Percentiles rank a stretch among this genome's conserved stretches.
phyloP scores from a whole-genome alignment of 2,329 filamentous ascomycete genomes.

The Malbranchea zuffiana region DNA sequence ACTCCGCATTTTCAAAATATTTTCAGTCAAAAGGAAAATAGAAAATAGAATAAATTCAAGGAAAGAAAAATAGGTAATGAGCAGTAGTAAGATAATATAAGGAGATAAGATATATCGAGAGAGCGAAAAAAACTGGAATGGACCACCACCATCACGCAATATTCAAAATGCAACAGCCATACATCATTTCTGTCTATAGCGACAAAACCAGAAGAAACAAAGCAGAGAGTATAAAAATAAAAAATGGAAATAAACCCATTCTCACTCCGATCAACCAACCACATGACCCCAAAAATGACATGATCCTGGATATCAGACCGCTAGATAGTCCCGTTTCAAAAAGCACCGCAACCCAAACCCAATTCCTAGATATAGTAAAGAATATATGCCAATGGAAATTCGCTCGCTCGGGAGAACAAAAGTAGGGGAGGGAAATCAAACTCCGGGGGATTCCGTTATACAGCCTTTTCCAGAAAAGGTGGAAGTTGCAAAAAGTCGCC shows the following conservation, averaged over 20 bases:
- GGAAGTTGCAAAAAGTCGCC: slow-evolving; percentile 11
- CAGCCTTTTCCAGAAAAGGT: slow-evolving; percentile 8
- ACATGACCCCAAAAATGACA: slow-evolving; percentile 9
- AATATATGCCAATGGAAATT: slow-evolving; percentile 6
- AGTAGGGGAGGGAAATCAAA: slow-evolving; percentile 7
- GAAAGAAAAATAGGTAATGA: slow-evolving; percentile 9
- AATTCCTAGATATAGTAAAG: slow-evolving; percentile 9
- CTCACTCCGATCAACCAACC: slow-evolving; percentile 12
- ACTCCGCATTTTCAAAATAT: slow-evolving; percentile 1
- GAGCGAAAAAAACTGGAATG: slow-evolving; percentile 15
- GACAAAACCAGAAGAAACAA: slow-evolving; percentile 5
- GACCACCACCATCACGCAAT: neutral
- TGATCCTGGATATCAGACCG: slow-evolving; percentile 15
- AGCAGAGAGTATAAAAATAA: slow-evolving; percentile 4
- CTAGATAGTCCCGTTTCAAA: slow-evolving; percentile 10
- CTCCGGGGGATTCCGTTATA: slow-evolving; percentile 9
- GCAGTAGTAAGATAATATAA: slow-evolving; percentile 12
- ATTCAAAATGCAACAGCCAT: slow-evolving; percentile 7
- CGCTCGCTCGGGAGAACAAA: slow-evolving; percentile 4
- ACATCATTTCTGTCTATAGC: slow-evolving; percentile 13
- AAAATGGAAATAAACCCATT: slow-evolving; percentile 3
- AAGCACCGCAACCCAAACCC: slow-evolving; percentile 10
- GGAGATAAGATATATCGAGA: slow-evolving; percentile 6
- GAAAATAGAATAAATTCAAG: slow-evolving; percentile 3
- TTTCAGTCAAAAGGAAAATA: neutral